These are phyloP conservation scores for Fraxinus albicans DNA, from an alignment of 305 asterid species.

Conservation along the genomic window DNA sequence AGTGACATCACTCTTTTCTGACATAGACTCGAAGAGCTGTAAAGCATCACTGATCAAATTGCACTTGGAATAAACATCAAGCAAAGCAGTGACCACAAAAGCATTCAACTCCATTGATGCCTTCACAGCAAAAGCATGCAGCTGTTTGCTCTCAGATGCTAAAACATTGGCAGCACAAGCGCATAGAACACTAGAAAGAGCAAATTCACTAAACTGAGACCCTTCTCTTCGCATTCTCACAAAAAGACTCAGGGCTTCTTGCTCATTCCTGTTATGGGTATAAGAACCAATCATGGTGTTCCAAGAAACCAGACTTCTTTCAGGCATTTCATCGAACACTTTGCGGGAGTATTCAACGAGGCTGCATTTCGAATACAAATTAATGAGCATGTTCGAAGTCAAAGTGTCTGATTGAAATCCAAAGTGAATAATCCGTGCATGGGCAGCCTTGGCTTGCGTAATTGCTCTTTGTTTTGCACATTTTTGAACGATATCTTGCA, in stretches of 20 bases:
- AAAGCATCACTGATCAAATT: constrained; percentile 32
- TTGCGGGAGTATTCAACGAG: constrained; percentile 23
- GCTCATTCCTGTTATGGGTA: constrained; percentile 29
- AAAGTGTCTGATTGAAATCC: constrained; percentile 30
- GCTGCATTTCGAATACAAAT: constrained; percentile 36
- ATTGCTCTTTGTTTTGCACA: constrained; percentile 29
- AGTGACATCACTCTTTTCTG: constrained; percentile 41
- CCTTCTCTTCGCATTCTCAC: constrained; percentile 40
- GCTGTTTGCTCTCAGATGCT: constrained; percentile 15
- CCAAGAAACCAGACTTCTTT: constrained; percentile 5
- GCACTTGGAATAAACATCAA: constrained; percentile 31
- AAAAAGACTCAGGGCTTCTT: constrained; percentile 36
- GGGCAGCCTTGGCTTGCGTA: constrained; percentile 30
- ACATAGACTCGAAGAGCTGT: constrained; percentile 31
- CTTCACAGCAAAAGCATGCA: constrained; percentile 33
- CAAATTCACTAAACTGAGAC: constrained; percentile 35
- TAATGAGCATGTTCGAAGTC: constrained; percentile 40
- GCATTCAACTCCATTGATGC: constrained; percentile 24
- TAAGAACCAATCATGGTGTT: constrained; percentile 28
- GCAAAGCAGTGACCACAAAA: constrained; percentile 40
- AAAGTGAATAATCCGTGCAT: constrained; percentile 26
- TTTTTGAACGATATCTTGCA: constrained; percentile 20
- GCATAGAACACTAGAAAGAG: constrained; percentile 39
- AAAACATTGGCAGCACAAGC: constrained; percentile 44
- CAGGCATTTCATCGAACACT: constrained; percentile 41